Percentiles rank a stretch among this genome's conserved stretches.
Conservation (phyloP, 306 rosid genomes). For the Inga laurina region DNA sequence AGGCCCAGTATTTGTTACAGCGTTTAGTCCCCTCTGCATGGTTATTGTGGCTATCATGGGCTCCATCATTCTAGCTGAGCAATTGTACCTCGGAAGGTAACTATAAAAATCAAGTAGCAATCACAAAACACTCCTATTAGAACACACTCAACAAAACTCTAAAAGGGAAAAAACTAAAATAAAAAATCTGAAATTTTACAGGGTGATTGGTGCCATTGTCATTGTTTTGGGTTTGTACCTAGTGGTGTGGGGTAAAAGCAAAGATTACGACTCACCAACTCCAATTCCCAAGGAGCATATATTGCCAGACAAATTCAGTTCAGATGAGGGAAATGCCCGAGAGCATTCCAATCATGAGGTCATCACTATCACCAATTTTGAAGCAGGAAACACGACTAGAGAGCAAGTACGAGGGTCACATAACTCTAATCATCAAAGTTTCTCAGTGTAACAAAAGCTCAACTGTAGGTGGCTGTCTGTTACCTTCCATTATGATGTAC, state of each 20-base stretch:
- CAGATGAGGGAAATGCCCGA: slow-evolving; percentile 10
- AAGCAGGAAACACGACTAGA: slow-evolving; percentile 17
- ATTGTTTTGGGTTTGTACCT: slow-evolving; percentile 67
- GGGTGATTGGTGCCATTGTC: slow-evolving; percentile 69
- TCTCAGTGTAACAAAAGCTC: slow-evolving; percentile 5
- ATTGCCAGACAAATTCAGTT: slow-evolving; percentile 29
- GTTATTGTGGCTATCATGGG: slow-evolving; percentile 82
- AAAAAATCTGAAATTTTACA: slow-evolving; percentile 33
- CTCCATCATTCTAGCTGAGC: slow-evolving; percentile 58
- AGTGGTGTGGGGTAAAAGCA: slow-evolving; percentile 90
- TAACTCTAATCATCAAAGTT: background rate
- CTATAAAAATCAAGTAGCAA: background rate
- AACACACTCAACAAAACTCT: background rate
- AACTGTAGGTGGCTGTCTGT: slow-evolving; percentile 14
- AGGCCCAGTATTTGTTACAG: slow-evolving; percentile 94
- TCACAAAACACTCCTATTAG: background rate
- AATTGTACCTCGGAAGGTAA: slow-evolving; percentile 79
- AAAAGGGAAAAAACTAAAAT: background rate
- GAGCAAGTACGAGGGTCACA: slow-evolving; percentile 22
- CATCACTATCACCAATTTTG: slow-evolving; percentile 32
- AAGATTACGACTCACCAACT: slow-evolving; percentile 45
- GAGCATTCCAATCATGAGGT: slow-evolving; percentile 39
- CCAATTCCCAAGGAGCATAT: slow-evolving; percentile 33
- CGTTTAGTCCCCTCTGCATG: slow-evolving; percentile 80
- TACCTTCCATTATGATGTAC: background rate